Evolutionary conservation across 805 yeast genomes (phyloP).

Genomic region (Clavispora phyllophila): DNA sequence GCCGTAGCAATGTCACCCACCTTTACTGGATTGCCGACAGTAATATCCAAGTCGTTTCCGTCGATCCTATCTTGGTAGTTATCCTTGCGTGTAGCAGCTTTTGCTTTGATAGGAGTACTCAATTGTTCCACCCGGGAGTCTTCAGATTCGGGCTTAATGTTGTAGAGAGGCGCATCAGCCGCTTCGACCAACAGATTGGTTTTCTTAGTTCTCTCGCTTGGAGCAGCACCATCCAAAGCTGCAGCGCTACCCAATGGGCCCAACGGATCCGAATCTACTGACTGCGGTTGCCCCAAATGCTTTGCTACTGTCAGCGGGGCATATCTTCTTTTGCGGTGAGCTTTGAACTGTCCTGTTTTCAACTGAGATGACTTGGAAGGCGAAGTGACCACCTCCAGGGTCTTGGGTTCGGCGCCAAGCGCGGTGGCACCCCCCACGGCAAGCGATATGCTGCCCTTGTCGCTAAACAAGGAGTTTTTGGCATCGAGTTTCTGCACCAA

Average conservation of each 20-base stretch:
- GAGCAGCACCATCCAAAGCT: constrained; percentile 2
- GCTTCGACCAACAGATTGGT: constrained; percentile 38
- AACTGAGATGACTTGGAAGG: constrained; percentile 9
- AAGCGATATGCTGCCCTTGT: constrained; percentile 14
- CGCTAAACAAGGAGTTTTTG: constrained; percentile 30
- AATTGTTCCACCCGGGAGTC: constrained; percentile 11
- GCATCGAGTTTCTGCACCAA: constrained; percentile 11
- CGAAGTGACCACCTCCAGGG: constrained; percentile 2
- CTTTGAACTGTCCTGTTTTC: constrained; percentile 26
- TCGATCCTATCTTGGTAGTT: not conserved
- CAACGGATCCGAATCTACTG: constrained; percentile 12
- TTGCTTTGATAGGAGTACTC: not conserved
- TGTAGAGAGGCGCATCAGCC: constrained; percentile 52
- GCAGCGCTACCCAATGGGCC: constrained; percentile 24
- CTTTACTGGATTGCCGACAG: constrained; percentile 86
- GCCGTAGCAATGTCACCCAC: constrained; percentile 88
- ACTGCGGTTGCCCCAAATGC: constrained; percentile 19
- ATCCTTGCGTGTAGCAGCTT: not conserved
- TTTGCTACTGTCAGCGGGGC: constrained; percentile 25
- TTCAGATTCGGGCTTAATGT: constrained; percentile 23
- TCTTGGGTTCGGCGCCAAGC: constrained; percentile 2
- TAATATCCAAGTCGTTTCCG: constrained; percentile 46
- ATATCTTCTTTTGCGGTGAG: constrained; percentile 27
- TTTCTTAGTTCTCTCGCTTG: constrained; percentile 20
- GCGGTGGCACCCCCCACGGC: constrained; percentile 2